phyloP scores from a whole-genome alignment of 179 eudicot genomes.

The Silene coronaria region DNA sequence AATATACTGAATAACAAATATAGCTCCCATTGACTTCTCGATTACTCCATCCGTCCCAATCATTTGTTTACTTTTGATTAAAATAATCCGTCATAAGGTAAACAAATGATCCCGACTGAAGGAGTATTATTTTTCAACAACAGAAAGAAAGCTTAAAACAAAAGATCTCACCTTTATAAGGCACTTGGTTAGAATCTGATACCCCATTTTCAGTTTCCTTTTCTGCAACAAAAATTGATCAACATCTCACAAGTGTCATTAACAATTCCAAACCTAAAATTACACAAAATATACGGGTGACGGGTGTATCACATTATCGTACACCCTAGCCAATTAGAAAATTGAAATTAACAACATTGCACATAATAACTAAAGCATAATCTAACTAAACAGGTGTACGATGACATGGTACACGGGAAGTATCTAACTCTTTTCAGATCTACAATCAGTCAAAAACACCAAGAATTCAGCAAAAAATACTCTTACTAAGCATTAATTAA shows the following conservation, averaged over 20 bases:
- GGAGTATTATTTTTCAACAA: not conserved
- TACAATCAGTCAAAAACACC: not conserved
- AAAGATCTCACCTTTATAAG: slow-evolving; percentile 23
- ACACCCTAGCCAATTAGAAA: no score
- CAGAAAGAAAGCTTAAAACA: not conserved
- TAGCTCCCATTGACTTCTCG: not conserved
- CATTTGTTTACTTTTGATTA: no score
- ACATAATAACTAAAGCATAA: no score
- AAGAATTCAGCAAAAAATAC: not conserved
- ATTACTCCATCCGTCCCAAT: not conserved
- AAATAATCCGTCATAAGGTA: no score
- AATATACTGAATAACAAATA: not conserved
- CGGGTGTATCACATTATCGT: no score
- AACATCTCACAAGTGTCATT: not conserved
- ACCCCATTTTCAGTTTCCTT: slow-evolving; percentile 12
- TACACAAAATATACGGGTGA: no score
- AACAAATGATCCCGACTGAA: no score
- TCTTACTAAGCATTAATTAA: not conserved
- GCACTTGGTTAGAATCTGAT: slow-evolving; percentile 2
- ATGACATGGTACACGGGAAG: no score
- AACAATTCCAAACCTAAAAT: not conserved
- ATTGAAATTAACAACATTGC: no score
- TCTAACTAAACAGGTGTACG: no score
- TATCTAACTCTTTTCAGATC: no score
- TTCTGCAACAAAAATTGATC: slow-evolving; percentile 14